Evolutionary conservation across 2,329 filamentous ascomycete genomes (phyloP).

Genomic region (Sarocladium oryzae): DNA sequence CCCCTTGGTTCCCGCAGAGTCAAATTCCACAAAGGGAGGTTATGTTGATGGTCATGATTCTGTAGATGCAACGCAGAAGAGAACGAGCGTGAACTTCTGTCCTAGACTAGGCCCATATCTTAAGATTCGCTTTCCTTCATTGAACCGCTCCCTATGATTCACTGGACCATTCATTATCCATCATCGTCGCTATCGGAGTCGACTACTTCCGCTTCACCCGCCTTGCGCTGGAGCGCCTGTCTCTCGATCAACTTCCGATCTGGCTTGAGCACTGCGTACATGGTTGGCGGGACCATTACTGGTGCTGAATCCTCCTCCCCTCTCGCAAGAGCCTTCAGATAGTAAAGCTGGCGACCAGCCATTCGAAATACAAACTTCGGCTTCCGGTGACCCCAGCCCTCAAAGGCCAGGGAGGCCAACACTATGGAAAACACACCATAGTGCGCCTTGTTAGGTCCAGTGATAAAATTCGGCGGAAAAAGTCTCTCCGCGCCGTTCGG

Average conservation of each 20-base stretch:
- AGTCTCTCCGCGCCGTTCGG: constrained; percentile 14
- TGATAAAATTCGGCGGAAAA: neutral
- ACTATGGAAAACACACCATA: constrained; percentile 37
- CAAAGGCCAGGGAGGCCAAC: constrained; percentile 44
- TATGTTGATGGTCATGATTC: too few relatives aligned
- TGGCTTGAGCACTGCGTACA: constrained; percentile 30
- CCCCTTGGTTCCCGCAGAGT: too few relatives aligned
- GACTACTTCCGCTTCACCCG: neutral
- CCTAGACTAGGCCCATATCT: too few relatives aligned
- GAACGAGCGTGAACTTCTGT: too few relatives aligned
- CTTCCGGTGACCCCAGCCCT: constrained; percentile 22
- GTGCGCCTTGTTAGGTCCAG: neutral
- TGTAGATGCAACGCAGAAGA: too few relatives aligned
- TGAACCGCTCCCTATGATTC: too few relatives aligned
- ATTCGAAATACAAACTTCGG: constrained; percentile 39
- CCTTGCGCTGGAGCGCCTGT: neutral
- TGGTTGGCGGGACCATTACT: constrained; percentile 27
- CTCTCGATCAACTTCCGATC: constrained; percentile 25
- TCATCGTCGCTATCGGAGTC: neutral
- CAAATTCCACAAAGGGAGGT: too few relatives aligned
- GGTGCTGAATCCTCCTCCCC: constrained; percentile 12
- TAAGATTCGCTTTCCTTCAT: too few relatives aligned
- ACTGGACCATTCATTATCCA: neutral
- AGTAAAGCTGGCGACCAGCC: constrained; percentile 40
- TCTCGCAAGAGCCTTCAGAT: constrained; percentile 34